A percentile compares a stretch with the other conserved stretches of the same genome.
These are phyloP conservation scores for Fusarium sp. DNA, from an alignment of 2,329 filamentous ascomycete species.

Conservation along the genomic window DNA sequence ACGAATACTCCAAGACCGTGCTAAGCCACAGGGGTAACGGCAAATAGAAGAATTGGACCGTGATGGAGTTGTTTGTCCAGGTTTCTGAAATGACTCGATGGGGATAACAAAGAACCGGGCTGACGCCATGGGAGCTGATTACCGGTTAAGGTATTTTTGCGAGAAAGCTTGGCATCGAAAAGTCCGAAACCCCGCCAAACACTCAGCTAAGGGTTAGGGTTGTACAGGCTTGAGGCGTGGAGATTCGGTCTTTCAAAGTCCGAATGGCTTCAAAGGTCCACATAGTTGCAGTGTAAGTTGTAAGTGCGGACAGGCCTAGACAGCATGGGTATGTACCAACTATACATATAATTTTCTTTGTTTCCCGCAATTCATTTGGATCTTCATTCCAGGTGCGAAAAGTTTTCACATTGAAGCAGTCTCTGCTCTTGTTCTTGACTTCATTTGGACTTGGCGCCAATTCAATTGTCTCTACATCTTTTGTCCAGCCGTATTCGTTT, in stretches of 20 bases:
- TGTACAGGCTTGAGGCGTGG: conserved; percentile 5
- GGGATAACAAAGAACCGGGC: neutral
- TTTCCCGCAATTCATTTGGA: neutral
- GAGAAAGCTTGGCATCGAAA: conserved; percentile 28
- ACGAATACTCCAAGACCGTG: neutral
- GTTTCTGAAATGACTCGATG: conserved; percentile 9
- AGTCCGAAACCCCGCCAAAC: conserved; percentile 18
- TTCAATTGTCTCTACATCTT: neutral
- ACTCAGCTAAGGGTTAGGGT: conserved; percentile 31
- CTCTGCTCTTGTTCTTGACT: neutral
- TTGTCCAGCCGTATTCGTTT: neutral
- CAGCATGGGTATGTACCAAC: conserved; percentile 12
- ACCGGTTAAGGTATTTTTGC: conserved; percentile 11
- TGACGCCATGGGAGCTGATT: neutral
- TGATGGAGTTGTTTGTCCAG: conserved; percentile 21
- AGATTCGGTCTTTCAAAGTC: conserved; percentile 38
- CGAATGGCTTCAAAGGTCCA: conserved; percentile 45
- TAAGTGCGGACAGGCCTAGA: conserved; percentile 9
- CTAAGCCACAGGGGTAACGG: conserved; percentile 13
- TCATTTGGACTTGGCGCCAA: neutral
- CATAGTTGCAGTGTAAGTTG: conserved; percentile 3
- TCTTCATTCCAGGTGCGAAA: neutral
- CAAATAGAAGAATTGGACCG: conserved; percentile 10
- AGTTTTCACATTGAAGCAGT: neutral
- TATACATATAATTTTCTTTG: conserved; percentile 24